Base-by-base conservation (phyloP, 345 rosid genomes). In the Microcos paniculata region DNA sequence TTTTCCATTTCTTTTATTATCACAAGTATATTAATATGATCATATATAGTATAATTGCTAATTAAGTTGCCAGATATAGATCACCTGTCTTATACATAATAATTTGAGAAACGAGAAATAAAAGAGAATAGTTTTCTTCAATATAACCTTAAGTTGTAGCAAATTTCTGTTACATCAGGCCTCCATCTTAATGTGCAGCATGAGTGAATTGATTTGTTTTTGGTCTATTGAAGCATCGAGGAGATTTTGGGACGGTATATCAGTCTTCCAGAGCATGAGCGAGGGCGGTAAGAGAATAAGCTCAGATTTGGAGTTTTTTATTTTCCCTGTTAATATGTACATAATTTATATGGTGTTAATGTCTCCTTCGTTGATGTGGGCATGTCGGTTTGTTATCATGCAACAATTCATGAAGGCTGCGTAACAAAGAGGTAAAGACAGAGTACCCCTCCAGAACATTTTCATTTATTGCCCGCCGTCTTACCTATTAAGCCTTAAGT, bases 211-310 rank as follows among this genome's bases (percentile, higher is more conserved):
- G 24, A 15, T 14, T 68, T 76, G 45, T 46, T 57, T 73, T 24
- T 65, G 64, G 42, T 67, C 15, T 70, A 45, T 51, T 78, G 75
- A 72, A 87, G 88, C 79, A 75, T 87, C 21, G 88, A 85, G 67
- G 88, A 87, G 68, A 82, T 87, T 73, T 72, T 85, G 45, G 72
- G 26, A 14, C 67, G 85, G 76, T 87, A 82, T 71, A 72, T 82
- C 35, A 79, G 82, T 80, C 83, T 85, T 58, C 81, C 87, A 6
- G 88, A 87, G 43, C 82, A 82, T 56, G 85, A 87, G 21, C 76
- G 86, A 73, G 88, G 87, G 71, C 70, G 87, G 88, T 85, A 75
- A 76, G 75, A 1, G 69, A 28, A 48, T 62, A 14, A 35, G 28
- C 21, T 46, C 11, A 38, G 24, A 24, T 66, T 33, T 53, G 19